Base-by-base conservation (phyloP, 768 basidiomycete species). In the Termitomyces eurrhizus region DNA sequence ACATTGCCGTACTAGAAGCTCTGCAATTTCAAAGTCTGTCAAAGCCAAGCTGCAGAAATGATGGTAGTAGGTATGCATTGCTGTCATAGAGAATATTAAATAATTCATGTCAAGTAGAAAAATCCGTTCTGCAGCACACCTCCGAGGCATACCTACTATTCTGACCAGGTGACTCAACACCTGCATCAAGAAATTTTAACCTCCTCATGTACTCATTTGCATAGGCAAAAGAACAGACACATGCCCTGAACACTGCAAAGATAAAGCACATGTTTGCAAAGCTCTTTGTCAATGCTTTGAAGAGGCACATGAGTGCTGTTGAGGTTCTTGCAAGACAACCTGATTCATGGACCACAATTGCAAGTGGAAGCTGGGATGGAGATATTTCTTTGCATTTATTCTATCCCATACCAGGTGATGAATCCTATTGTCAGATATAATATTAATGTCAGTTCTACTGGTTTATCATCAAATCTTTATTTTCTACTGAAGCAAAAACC, bases 231-330 rank as follows among this genome's bases (percentile, higher is more conserved):
- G 97, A 99, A 76, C 92, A 96, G 39, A 95, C 86, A n/a, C 87
- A 97, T 60, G 97, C 97, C 2, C 71, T 98, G 50, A 96, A 95
- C 64, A 96, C 97, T 2, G 90, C 90, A 14, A 99, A 99, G 77
- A 92, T 99, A 82, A 96, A 98, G 56, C 80, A 92, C 60, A 93
- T 99, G 77, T 98, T 98, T 70, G 88, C 97, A n/a, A 98, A 97
- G 68, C 97, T 97, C 0, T 98, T 98, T 68, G 80, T 99, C 16
- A 92, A 85, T 41, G 82, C 86, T 56, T 72, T 99, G 52, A 95
- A 97, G 62, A 96, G 97, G 2, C 97, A 98, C 72, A 80, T 90
- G 42, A 95, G 98, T 70, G 93, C 94, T 18, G 88, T 98, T n/a
- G 95, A 97, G 74, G 85, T 87, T 21, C 75, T 98, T 60, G 83